Evolutionary conservation across 1,284 basidiomycete genomes (phyloP).

Genomic region (Afroboletus lepidellus): DNA sequence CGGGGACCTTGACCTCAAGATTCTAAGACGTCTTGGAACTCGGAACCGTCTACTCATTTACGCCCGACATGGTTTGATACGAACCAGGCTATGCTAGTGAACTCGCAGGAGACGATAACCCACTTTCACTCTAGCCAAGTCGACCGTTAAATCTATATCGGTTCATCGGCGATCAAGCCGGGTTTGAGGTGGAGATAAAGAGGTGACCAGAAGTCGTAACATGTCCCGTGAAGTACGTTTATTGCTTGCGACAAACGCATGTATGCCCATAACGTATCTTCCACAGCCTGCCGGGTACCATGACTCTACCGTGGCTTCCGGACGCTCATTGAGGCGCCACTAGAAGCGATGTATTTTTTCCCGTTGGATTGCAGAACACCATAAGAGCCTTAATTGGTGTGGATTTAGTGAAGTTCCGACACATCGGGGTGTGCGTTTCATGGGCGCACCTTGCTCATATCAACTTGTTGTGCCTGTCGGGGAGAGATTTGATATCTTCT

Average conservation of each 20-base stretch:
- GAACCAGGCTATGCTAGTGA: not conserved
- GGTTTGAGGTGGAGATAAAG: conserved; percentile 4
- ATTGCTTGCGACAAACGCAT: not conserved
- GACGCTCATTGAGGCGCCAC: not conserved
- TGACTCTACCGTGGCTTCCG: not conserved
- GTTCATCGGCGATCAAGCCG: conserved; percentile 11
- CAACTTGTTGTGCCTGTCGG: not conserved
- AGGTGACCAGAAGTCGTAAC: not conserved
- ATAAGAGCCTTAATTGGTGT: not conserved
- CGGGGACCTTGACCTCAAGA: not conserved
- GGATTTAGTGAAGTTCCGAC: conserved; percentile 1
- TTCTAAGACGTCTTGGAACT: not conserved
- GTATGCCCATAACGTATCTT: conserved; percentile 4
- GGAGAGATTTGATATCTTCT: conserved; percentile 2
- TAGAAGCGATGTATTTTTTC: conserved; percentile 4
- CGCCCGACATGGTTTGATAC: conserved; percentile 3
- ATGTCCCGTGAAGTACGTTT: not conserved
- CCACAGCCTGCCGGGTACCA: not conserved
- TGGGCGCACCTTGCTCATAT: conserved; percentile 16
- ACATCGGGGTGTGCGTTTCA: conserved; percentile 2
- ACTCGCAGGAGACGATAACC: not conserved
- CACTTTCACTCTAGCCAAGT: not conserved
- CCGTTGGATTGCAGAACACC: conserved; percentile 2
- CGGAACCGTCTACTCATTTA: not conserved
- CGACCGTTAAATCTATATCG: not conserved